Conservation (phyloP, 108 stramenopile genomes). For the Nitzschia palea region DNA sequence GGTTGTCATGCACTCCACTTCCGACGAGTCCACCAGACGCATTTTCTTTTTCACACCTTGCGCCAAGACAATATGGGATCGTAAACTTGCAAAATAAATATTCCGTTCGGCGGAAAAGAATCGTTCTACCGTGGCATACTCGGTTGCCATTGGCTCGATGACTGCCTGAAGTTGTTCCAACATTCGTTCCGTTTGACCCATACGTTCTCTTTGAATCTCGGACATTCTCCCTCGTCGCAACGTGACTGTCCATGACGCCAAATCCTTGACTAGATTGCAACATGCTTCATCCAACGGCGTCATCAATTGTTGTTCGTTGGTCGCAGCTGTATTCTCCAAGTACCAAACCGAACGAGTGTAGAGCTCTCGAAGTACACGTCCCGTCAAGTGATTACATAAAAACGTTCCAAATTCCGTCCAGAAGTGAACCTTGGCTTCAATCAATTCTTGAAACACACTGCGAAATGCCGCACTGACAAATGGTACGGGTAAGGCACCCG, state of each 20-base stretch:
- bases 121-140: constrained; percentile 28
- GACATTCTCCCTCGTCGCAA: constrained; percentile 13
- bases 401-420: constrained; percentile 9
- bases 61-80: constrained; percentile 27
- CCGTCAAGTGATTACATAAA: background rate
- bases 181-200: constrained; percentile 2
- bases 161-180: constrained; percentile 16
- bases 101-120: constrained; percentile 31
- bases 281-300: constrained; percentile 37
- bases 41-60: constrained; percentile 35
- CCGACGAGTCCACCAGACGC: constrained; percentile 29
- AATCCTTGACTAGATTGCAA: background rate
- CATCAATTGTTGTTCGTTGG: background rate
- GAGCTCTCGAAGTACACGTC: constrained; percentile 15
- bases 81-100: constrained; percentile 26
- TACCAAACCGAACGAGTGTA: constrained; percentile 23
- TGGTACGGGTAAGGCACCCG: constrained; percentile 11
- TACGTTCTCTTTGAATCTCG: constrained; percentile 17
- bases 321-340: background rate
- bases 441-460: background rate
- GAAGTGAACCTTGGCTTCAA: constrained; percentile 9
- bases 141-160: constrained; percentile 14
- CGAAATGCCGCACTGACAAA: constrained; percentile 16
- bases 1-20: constrained; percentile 29
- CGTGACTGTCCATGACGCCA: constrained; percentile 24